Evolutionary conservation across 306 rosid genomes (phyloP).

Genomic region (Glycine tomentella): DNA sequence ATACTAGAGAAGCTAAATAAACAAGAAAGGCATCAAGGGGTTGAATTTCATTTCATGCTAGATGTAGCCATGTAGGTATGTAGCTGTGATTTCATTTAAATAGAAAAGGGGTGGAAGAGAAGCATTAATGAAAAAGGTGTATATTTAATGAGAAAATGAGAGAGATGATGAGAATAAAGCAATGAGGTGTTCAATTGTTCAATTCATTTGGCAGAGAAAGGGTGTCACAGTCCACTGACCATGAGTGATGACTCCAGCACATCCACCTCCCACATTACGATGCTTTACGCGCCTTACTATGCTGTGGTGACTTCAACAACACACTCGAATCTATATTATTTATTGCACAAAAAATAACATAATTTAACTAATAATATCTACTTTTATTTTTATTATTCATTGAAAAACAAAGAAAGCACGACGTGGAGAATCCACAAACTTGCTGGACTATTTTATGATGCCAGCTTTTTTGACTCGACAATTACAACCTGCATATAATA

Average conservation of each 20-base stretch:
- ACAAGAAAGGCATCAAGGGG: too few species aligned
- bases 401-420: background rate
- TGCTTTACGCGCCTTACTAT: background rate
- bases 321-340: background rate
- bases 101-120: too few species aligned
- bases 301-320: background rate
- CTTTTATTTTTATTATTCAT: background rate
- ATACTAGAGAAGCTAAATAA: too few species aligned
- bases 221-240: background rate
- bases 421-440: slow-evolving; percentile 15
- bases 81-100: too few species aligned
- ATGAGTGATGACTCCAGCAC: background rate
- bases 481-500: background rate
- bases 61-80: too few species aligned
- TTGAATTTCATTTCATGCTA: too few species aligned
- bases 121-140: too few species aligned
- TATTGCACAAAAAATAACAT: background rate
- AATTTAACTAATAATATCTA: background rate
- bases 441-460: background rate
- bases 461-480: slow-evolving; percentile 2
- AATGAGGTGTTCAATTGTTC: too few species aligned
- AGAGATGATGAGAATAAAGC: too few species aligned
- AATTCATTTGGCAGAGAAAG: too few species aligned
- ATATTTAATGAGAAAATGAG: too few species aligned
- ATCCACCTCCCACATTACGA: slow-evolving; percentile 10